Evolutionary conservation across 768 basidiomycete genomes (phyloP).

Genomic region (Leccinum arenicola): DNA sequence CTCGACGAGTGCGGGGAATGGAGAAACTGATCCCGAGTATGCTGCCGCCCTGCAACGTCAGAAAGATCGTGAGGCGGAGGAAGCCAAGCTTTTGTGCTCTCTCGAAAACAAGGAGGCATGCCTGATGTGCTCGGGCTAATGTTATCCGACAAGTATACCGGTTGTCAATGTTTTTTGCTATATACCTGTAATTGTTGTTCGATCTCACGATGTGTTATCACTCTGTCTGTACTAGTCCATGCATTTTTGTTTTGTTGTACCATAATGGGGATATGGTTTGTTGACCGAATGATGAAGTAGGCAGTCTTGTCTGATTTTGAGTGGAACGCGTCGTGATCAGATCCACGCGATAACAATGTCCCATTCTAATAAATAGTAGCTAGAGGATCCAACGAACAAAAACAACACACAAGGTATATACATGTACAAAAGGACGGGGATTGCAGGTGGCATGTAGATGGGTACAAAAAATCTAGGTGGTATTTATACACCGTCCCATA

Average conservation of each 20-base stretch:
- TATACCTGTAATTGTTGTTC: slow-evolving; percentile 2
- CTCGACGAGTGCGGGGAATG: slow-evolving; percentile 31
- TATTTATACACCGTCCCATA: slow-evolving; percentile 11
- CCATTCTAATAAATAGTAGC: slow-evolving; percentile 1
- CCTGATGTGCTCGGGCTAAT: slow-evolving; percentile 84
- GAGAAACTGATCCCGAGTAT: slow-evolving; percentile 61
- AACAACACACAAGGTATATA: slow-evolving; percentile 11
- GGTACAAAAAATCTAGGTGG: slow-evolving; percentile 4
- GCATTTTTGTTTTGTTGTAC: slow-evolving; percentile 17
- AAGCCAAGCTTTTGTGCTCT: slow-evolving; percentile 79
- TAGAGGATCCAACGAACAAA: slow-evolving; percentile 1
- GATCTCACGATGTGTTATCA: not conserved
- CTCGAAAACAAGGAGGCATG: slow-evolving; percentile 94
- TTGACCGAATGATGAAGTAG: not conserved
- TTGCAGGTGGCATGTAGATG: slow-evolving; percentile 1
- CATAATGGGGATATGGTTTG: slow-evolving; percentile 8
- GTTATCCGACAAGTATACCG: not conserved
- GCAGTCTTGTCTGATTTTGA: no score
- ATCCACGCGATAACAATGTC: not conserved
- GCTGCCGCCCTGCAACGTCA: slow-evolving; percentile 73
- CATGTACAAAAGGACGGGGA: slow-evolving; percentile 6
- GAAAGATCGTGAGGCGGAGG: slow-evolving; percentile 72
- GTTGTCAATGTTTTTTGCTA: not conserved
- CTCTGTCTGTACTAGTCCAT: slow-evolving; percentile 11
- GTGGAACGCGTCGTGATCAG: no score